Conservation (phyloP, 2,329 filamentous ascomycete genomes). For the Paecilomyces sp. region DNA sequence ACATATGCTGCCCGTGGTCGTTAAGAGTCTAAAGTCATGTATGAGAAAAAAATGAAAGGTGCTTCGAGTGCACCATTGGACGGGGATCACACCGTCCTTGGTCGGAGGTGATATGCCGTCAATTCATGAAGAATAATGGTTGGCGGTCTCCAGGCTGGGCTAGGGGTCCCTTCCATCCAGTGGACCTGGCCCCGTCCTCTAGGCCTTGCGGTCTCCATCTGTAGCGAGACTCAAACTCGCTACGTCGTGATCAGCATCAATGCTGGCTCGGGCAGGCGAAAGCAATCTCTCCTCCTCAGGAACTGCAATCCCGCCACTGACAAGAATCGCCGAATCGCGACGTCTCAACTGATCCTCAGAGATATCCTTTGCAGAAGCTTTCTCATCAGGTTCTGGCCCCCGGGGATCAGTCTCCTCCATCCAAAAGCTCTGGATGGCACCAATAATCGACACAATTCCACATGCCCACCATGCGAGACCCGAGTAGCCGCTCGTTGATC, state of each 20-base stretch:
- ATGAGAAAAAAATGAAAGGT: not conserved
- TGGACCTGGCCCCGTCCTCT: not conserved
- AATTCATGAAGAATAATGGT: not conserved
- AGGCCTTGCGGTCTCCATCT: constrained; percentile 5
- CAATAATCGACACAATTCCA: constrained; percentile 65
- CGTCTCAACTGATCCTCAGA: constrained; percentile 15
- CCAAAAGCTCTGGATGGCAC: constrained; percentile 66
- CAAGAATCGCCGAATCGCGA: constrained; percentile 14
- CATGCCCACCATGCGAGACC: constrained; percentile 92
- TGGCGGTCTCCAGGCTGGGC: not conserved
- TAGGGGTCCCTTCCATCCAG: not conserved
- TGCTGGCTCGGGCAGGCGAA: constrained; percentile 26
- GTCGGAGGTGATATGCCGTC: not conserved
- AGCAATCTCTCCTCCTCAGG: constrained; percentile 29
- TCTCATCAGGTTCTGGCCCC: constrained; percentile 32
- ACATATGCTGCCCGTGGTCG: not conserved
- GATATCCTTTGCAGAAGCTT: constrained; percentile 21
- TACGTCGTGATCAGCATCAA: constrained; percentile 24
- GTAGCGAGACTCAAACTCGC: constrained; percentile 17
- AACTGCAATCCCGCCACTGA: constrained; percentile 15
- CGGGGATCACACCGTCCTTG: not conserved
- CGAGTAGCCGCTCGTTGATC: constrained; percentile 72
- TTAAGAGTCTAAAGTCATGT: not conserved
- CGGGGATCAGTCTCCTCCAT: constrained; percentile 58
- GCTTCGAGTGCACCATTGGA: not conserved